Base-by-base conservation (phyloP, 106 monocot species). In the Platanthera zijinensis region DNA sequence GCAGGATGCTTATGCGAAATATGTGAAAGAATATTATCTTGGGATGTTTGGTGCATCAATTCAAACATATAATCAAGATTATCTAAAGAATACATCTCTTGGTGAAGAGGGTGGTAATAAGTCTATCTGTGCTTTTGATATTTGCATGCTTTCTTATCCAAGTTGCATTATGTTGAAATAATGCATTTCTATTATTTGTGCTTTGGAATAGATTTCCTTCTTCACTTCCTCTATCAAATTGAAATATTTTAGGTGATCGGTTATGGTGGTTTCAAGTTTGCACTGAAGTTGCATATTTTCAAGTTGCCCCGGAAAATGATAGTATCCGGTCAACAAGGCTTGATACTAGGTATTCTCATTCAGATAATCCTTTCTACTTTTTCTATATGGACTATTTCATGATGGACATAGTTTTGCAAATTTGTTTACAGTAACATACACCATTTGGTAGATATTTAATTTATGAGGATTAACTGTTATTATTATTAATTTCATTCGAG, bases 241-340 rank as follows among this genome's bases (percentile, higher is more conserved):
- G 52, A 48, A 14, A 48, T 80, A 61, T 39, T 52, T 73, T 81
- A 91, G 96, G 75, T 69, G 80, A 84, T 77, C 82, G 96, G 12
- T 79, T 97, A 67, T 97, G 96, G 96, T 97, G 96, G 96, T 97
- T 85, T 79, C 96, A 97, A 88, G 96, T 97, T 84, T 97, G 96
- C 77, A 87, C 84, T 57, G 96, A 97, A 68, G 93, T 97, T 82
- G 96, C 96, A 80, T 97, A 94, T 84, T 97, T 97, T 76, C 96
- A 97, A 84, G 91, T 94, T 12, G 96, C 96, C 71, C 96, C 96
- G 47, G 56, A 75, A 77, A 88, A 87, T 88, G 93, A 94, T 71
- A 91, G 87, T 62, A 57, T 97, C 68, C 96, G 96, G 47, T 97
- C 96, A 57, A 19, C 84, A 80, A 90, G 81, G 83, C 89, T 97